A percentile compares a stretch with the other conserved stretches of the same genome.
These are phyloP conservation scores for Candida parachauliodes DNA, from an alignment of 805 yeast species.

Conservation along the genomic window DNA sequence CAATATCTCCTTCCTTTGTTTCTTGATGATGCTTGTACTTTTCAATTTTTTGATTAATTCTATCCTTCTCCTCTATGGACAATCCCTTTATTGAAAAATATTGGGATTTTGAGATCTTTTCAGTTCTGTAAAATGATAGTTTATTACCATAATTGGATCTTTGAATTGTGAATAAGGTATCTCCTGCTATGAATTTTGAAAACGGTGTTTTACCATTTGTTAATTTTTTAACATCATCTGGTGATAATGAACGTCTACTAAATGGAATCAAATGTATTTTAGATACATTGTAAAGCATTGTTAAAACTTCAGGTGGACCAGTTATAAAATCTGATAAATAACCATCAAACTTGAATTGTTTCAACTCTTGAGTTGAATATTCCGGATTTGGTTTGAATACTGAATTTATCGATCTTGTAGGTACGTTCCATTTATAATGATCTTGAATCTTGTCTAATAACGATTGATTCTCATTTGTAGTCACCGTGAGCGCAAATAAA, in stretches of 20 bases:
- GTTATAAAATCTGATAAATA: constrained; percentile 63
- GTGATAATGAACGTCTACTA: constrained; percentile 42
- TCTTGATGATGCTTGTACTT: constrained; percentile 8
- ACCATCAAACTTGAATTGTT: constrained; percentile 70
- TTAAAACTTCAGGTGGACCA: constrained; percentile 71
- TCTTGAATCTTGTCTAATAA: constrained; percentile 28
- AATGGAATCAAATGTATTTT: constrained; percentile 61
- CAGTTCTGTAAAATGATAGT: constrained; percentile 46
- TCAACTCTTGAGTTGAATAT: constrained; percentile 31
- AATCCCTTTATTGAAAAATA: constrained; percentile 33
- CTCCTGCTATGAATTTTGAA: constrained; percentile 58
- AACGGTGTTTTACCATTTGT: constrained; percentile 47
- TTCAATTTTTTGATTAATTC: constrained; percentile 1
- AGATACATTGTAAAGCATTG: constrained; percentile 61
- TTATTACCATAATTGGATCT: constrained; percentile 63
- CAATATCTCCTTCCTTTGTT: constrained; percentile 12
- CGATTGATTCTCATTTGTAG: constrained; percentile 47
- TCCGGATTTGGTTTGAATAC: constrained; percentile 17
- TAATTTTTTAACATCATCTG: constrained; percentile 34
- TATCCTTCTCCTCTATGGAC: constrained; percentile 19
- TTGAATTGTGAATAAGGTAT: constrained; percentile 45
- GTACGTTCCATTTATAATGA: constrained; percentile 42
- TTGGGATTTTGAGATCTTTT: constrained; percentile 25
- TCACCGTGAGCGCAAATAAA: constrained; percentile 61
- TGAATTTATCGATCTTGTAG: constrained; percentile 48